Conservation (phyloP, 768 basidiomycete species). For the Dioszegia crocea region DNA sequence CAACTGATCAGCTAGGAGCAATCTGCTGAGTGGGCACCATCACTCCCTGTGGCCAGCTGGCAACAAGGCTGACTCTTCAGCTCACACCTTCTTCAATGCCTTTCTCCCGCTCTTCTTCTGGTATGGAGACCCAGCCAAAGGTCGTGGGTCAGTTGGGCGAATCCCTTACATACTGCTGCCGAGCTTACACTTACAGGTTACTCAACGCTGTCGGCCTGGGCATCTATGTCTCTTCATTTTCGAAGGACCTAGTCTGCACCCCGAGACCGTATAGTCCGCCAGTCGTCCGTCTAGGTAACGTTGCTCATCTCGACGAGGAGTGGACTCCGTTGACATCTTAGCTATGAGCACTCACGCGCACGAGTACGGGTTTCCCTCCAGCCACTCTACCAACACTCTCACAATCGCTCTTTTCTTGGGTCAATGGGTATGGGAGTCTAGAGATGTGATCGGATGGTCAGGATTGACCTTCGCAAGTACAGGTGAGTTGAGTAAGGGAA, state of each 20-base stretch:
- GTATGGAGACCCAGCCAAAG: conserved; percentile 71
- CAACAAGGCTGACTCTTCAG: conserved; percentile 12
- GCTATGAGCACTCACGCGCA: conserved; percentile 37
- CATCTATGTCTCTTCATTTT: conserved; percentile 78
- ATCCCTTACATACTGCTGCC: not conserved
- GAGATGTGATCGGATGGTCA: conserved; percentile 9
- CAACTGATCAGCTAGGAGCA: not conserved
- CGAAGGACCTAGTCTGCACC: conserved; percentile 85
- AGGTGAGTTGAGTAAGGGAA: conserved; percentile 9
- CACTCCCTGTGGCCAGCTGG: no score
- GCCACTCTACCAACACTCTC: conserved; percentile 85
- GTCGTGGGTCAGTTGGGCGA: conserved; percentile 61
- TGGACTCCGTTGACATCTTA: not conserved
- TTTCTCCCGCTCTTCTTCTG: conserved; percentile 81
- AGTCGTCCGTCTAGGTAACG: conserved; percentile 74
- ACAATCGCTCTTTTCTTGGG: conserved; percentile 78
- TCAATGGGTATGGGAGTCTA: conserved; percentile 27
- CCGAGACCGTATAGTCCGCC: conserved; percentile 89
- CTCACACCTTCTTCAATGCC: conserved; percentile 74
- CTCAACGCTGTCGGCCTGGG: conserved; percentile 69
- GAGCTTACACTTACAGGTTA: conserved; percentile 53
- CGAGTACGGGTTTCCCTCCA: conserved; percentile 71
- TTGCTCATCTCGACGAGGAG: conserved; percentile 35
- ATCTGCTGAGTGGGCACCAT: no score
- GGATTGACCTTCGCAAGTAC: conserved; percentile 9